Evolutionary conservation across 2,329 filamentous ascomycete genomes (phyloP).

Genomic region (Fusarium keratoplasticum): DNA sequence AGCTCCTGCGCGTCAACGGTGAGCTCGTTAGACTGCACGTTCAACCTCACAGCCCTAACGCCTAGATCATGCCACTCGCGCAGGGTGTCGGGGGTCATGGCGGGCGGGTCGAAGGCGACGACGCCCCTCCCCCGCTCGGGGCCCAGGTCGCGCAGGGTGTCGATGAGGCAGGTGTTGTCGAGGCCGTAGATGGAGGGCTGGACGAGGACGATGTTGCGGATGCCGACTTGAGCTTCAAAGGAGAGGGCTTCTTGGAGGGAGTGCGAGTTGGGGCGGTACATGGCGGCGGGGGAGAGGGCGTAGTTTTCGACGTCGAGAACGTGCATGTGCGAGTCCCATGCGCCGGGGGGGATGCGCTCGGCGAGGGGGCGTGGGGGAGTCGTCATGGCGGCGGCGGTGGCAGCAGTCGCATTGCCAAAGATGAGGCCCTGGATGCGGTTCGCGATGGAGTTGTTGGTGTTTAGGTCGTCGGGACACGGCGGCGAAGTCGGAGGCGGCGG

Average conservation of each 20-base stretch:
- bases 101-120: conserved; percentile 65
- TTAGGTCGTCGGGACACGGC: conserved; percentile 11
- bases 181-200: conserved; percentile 72
- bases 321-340: conserved; percentile 75
- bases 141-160: conserved; percentile 63
- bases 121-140: conserved; percentile 64
- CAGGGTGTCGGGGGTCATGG: conserved; percentile 52
- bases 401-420: conserved; percentile 6
- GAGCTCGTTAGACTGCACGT: conserved; percentile 65
- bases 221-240: conserved; percentile 63
- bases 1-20: conserved; percentile 55
- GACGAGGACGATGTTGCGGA: conserved; percentile 68
- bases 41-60: conserved; percentile 69
- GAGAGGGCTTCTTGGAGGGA: conserved; percentile 61
- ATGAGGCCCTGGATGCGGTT: neutral
- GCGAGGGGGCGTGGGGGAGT: conserved; percentile 9
- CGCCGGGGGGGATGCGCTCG: conserved; percentile 52
- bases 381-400: neutral
- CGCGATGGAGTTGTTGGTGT: neutral
- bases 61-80: conserved; percentile 66
- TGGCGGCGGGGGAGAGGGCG: conserved; percentile 59
- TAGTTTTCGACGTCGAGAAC: conserved; percentile 66
- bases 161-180: conserved; percentile 70
- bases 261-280: conserved; percentile 63
- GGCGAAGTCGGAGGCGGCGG: conserved; percentile 11